A percentile compares a stretch with the other conserved stretches of the same genome.
Evolutionary conservation across 805 yeast genomes (phyloP).

Genomic region (Ogataea paradorogensis): DNA sequence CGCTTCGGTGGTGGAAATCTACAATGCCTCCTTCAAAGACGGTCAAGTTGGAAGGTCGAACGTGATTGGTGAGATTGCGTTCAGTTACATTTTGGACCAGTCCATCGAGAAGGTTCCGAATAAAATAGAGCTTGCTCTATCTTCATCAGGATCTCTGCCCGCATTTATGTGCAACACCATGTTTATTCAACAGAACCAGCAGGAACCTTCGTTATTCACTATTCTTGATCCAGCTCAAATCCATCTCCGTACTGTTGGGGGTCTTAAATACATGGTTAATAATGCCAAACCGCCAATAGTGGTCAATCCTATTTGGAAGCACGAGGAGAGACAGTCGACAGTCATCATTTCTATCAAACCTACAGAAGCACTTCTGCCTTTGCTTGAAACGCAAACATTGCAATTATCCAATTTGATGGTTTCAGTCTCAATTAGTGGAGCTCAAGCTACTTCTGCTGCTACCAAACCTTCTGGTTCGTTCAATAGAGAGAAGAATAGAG

Average conservation of each 20-base stretch:
- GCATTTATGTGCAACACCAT: constrained; percentile 51
- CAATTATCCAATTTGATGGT: constrained; percentile 58
- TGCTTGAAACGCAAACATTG: constrained; percentile 36
- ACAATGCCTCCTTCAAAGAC: constrained; percentile 69
- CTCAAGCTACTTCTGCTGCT: constrained; percentile 68
- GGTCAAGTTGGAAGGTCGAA: constrained; percentile 60
- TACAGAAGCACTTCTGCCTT: constrained; percentile 41
- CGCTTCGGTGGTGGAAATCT: constrained; percentile 81
- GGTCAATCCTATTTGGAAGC: constrained; percentile 85
- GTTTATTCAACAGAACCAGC: constrained; percentile 44
- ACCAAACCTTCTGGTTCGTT: constrained; percentile 92
- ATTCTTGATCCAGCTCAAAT: constrained; percentile 47
- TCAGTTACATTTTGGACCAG: constrained; percentile 52
- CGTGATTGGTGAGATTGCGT: constrained; percentile 82
- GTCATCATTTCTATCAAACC: constrained; percentile 71
- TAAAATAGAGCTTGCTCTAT: constrained; percentile 39
- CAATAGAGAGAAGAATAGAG: constrained; percentile 78
- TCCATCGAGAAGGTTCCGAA: constrained; percentile 35
- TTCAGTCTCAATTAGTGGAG: constrained; percentile 60
- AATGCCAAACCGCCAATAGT: constrained; percentile 60
- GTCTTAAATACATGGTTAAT: constrained; percentile 67
- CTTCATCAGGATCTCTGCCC: constrained; percentile 41
- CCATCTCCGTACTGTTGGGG: constrained; percentile 68
- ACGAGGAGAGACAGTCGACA: constrained; percentile 80
- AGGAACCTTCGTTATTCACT: constrained; percentile 33